Evolutionary conservation across 108 stramenopile genomes (phyloP), one percentile per base, ranked within the genome.

Genomic region (Cyclotella kingstonii): DNA sequence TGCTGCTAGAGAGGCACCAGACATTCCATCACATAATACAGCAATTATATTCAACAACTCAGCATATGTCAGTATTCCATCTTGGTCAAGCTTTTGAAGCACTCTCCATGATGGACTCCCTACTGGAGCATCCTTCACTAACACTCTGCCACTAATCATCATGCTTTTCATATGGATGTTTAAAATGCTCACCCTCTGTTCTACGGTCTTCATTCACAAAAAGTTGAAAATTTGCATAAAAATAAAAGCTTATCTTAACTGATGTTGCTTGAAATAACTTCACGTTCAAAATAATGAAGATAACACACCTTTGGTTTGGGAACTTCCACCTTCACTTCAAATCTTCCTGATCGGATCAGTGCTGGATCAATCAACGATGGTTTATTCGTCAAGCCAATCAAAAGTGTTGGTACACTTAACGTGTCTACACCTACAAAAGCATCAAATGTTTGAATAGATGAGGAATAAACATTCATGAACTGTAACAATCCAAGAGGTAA

Each of bases 331-430:
- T 93, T 87, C 14, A 93, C 87, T 59, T 93, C 91, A 61, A 93
- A 93, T 50, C 91, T 69, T 23, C 91, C 91, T 2, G 91, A 83
- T 47, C 91, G 63, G 66, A 93, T 66, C 35, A 93, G 66, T 14
- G 91, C 85, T 28, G 90, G 80, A 42, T 93, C 91, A 49, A 93
- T 84, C 39, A 98, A 80, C 30, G 89, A 89, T 29, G 84, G 81
- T 39, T 94, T 84, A 64, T 98, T 98, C 8, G 97, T 98, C 71
- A 95, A 60, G 21, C 93, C 97, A 59, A 97, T 86, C 14, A 96
- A 81, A 6, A 97, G 79, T 14, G 94, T 95, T 0, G 92, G 92
- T 18, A 95, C 91, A 15, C 77, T 68, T 15, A 91, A 53, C 1
- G 86, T 84, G 52, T 92, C 87, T 55, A 89, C 86, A 25, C 52